Evolutionary conservation across 78 protist genomes (phyloP), one percentile per base, ranked within the genome.

Genomic region (Dictyostelium firmibasis): DNA sequence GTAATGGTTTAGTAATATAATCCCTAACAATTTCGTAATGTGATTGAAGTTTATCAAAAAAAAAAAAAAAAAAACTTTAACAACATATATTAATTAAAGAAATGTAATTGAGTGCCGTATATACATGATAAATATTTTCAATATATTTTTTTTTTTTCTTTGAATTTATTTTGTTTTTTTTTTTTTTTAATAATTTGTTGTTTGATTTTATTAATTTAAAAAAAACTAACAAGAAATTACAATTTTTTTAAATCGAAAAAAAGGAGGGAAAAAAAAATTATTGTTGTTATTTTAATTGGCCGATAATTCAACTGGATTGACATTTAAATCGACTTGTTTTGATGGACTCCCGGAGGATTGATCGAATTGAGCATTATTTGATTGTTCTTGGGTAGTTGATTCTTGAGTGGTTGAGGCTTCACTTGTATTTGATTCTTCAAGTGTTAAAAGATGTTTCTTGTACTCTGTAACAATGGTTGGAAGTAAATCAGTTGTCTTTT

Each of bases 401-500:
- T 41, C 29, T 76, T 35, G 36, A 23, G 47, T 23, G 14, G 53
- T 14, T 20, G 47, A 9, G 38, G 47, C 82, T 36, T 76, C 53
- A 76, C 29, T 41, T 27, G 77, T 70, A 70, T 31, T 43, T 43
- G 57, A 25, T 23, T 18, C 50, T 76, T 76, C 53, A 1, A 27
- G 23, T 1, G 69, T 27, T 33, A 33, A n/a, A 11, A 89, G 20
- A 44, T 89, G 53, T 67, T 81, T 78, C 36, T 89, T 89, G 23
- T 89, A 89, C 1, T 79, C 94, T 25, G 13, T 20, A 36, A 89
- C 82, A 18, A 89, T 81, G 14, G 75, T 81, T 78, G 94, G 94
- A 8, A 89, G 57, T 31, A 38, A 33, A 20, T 78, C 85, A 36
- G 70, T 70, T 3, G 94, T 81, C 60, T 89, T 89, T 33, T 89